These are phyloP conservation scores for Cruciata laevipes DNA, from an alignment of 257 asterid genomes.

Conservation along the genomic window DNA sequence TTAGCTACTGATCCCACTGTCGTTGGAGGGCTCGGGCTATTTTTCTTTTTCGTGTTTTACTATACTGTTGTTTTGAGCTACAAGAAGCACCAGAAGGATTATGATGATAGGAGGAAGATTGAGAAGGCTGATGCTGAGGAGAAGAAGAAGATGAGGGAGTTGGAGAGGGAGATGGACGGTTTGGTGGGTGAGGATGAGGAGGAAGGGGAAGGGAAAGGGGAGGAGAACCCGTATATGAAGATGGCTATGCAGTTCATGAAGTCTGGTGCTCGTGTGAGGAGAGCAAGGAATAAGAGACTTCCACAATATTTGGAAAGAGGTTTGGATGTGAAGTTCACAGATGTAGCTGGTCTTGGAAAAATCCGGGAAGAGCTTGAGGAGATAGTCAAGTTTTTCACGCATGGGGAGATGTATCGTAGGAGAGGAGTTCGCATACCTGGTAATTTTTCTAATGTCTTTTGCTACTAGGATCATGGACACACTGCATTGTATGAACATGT, in stretches of 20 bases:
- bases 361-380: conserved; percentile 96
- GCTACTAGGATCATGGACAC: background rate
- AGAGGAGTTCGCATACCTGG: conserved; percentile 98
- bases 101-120: conserved; percentile 88
- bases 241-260: conserved; percentile 77
- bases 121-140: conserved; percentile 92
- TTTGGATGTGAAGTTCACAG: conserved; percentile 81
- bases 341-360: conserved; percentile 98
- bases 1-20: conserved; percentile 70
- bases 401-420: conserved; percentile 89
- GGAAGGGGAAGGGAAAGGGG: conserved; percentile 59
- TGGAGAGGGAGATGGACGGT: conserved; percentile 73
- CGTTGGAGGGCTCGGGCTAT: conserved; percentile 56
- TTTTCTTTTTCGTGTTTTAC: conserved; percentile 77
- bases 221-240: conserved; percentile 66
- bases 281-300: conserved; percentile 53
- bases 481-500: background rate
- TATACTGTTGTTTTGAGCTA: conserved; percentile 72
- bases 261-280: conserved; percentile 91
- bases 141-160: conserved; percentile 74
- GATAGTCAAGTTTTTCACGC: conserved; percentile 96
- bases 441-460: conserved; percentile 23
- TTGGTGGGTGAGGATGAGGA: conserved; percentile 47
- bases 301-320: conserved; percentile 87
- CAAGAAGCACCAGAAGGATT: conserved; percentile 82